phyloP scores from a whole-genome alignment of 2,329 filamentous ascomycete species.

The Lachnellula occidentalis region DNA sequence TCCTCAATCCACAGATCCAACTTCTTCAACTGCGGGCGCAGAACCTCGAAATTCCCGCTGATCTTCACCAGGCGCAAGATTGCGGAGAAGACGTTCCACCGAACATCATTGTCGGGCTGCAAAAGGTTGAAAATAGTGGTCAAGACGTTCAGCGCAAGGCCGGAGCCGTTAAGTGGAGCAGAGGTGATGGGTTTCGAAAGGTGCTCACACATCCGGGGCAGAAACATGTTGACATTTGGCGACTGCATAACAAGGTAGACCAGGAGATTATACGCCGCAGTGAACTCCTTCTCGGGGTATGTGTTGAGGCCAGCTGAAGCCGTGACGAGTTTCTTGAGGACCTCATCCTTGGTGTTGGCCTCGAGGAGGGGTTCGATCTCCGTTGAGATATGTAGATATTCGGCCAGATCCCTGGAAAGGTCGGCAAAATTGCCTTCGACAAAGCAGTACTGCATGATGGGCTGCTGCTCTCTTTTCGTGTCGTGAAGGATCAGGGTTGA shows the following conservation, averaged over 20 bases:
- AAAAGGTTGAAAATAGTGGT: constrained; percentile 97
- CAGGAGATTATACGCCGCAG: constrained; percentile 92
- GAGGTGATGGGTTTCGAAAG: constrained; percentile 81
- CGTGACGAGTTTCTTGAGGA: constrained; percentile 82
- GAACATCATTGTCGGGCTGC: constrained; percentile 65
- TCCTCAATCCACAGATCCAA: constrained; percentile 74
- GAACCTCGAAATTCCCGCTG: constrained; percentile 71
- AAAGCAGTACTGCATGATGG: constrained; percentile 47
- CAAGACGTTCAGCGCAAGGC: constrained; percentile 82
- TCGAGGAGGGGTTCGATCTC: constrained; percentile 69
- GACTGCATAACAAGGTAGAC: constrained; percentile 88
- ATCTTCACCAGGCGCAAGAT: constrained; percentile 78
- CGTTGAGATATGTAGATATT: constrained; percentile 74
- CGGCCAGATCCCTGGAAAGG: constrained; percentile 88
- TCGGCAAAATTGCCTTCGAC: constrained; percentile 93
- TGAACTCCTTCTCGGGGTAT: constrained; percentile 94
- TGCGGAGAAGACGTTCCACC: constrained; percentile 86
- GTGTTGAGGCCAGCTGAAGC: constrained; percentile 72
- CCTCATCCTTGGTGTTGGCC: constrained; percentile 71
- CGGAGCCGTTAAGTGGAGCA: constrained; percentile 77
- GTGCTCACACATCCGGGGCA: constrained; percentile 83
- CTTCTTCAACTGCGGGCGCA: constrained; percentile 78
- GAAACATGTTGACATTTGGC: constrained; percentile 76
- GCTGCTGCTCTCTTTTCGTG: constrained; percentile 10
- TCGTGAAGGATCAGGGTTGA: constrained; percentile 3